A percentile compares a stretch with the other conserved stretches of the same genome.
Evolutionary conservation across 805 yeast species (phyloP).

Genomic region (Yamadazyma ubonensis): DNA sequence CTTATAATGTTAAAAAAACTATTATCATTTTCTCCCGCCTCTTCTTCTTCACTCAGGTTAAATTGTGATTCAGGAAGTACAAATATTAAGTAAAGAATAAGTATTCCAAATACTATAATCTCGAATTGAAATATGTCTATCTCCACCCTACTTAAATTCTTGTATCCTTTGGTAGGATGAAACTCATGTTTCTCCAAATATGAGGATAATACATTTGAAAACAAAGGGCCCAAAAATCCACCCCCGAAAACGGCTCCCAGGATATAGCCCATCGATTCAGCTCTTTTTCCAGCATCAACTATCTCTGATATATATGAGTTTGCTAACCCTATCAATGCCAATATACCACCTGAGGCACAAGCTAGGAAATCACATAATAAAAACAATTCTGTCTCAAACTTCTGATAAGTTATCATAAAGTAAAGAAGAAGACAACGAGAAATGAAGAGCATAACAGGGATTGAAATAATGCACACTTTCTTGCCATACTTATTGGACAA

Average conservation of each 20-base stretch:
- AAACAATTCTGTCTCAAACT: conserved; percentile 35
- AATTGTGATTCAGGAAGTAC: conserved; percentile 54
- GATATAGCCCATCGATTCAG: conserved; percentile 56
- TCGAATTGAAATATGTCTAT: conserved; percentile 30
- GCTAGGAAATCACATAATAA: conserved; percentile 46
- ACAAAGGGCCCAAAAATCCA: conserved; percentile 61
- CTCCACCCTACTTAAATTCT: conserved; percentile 18
- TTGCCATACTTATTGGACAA: conserved; percentile 38
- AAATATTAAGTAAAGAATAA: conserved; percentile 26
- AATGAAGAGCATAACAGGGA: conserved; percentile 19
- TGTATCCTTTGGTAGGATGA: background rate
- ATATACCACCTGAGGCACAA: conserved; percentile 59
- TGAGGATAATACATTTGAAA: conserved; percentile 38
- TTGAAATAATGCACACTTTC: conserved; percentile 24
- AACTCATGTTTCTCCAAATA: background rate
- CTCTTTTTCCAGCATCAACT: conserved; percentile 57
- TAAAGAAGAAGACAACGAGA: conserved; percentile 23
- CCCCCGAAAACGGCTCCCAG: conserved; percentile 63
- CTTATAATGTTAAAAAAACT: background rate
- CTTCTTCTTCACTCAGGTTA: background rate
- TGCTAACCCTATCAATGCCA: conserved; percentile 54
- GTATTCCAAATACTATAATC: conserved; percentile 31
- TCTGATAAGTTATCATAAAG: conserved; percentile 24
- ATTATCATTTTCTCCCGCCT: background rate
- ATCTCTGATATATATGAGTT: conserved; percentile 76